Conservation (phyloP, 768 basidiomycete genomes). For the Leccinum truebloodii region DNA sequence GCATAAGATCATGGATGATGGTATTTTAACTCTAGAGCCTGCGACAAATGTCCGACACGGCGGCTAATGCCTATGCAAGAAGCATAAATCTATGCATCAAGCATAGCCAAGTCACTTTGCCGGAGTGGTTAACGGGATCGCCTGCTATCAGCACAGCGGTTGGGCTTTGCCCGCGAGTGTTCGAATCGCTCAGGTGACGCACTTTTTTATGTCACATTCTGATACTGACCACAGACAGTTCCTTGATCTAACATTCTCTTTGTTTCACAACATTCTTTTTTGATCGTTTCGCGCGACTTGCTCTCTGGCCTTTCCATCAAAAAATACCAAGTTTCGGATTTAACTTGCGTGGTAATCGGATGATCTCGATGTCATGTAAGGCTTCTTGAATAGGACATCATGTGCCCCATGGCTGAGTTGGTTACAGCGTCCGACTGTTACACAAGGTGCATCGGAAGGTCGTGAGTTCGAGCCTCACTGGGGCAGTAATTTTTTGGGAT, state of each 20-base stretch:
- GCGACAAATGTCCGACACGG: not conserved
- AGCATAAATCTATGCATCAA: fast-evolving
- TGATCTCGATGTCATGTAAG: not conserved
- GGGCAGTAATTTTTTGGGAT: constrained; percentile 40
- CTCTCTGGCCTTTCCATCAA: not conserved
- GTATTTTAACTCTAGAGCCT: constrained; percentile 8
- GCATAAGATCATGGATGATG: constrained; percentile 7
- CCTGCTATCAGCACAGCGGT: constrained; percentile 63
- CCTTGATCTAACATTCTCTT: not conserved
- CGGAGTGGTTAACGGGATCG: constrained; percentile 93
- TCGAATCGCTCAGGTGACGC: constrained; percentile 64
- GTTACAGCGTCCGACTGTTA: constrained; percentile 81
- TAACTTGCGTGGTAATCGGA: not conserved
- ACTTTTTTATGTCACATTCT: constrained; percentile 30
- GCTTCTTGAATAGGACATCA: not conserved
- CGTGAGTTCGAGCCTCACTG: constrained; percentile 71
- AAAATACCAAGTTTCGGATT: too few relatives aligned
- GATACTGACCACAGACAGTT: not conserved
- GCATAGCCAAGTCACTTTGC: constrained; percentile 67
- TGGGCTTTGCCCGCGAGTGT: constrained; percentile 63
- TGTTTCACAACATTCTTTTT: not conserved
- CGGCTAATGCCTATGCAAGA: not conserved
- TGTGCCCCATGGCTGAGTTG: constrained; percentile 78
- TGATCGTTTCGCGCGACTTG: not conserved
- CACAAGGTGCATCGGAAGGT: constrained; percentile 51